Conservation (phyloP, 2,329 filamentous ascomycete genomes). For the Fusarium liriodendri region DNA sequence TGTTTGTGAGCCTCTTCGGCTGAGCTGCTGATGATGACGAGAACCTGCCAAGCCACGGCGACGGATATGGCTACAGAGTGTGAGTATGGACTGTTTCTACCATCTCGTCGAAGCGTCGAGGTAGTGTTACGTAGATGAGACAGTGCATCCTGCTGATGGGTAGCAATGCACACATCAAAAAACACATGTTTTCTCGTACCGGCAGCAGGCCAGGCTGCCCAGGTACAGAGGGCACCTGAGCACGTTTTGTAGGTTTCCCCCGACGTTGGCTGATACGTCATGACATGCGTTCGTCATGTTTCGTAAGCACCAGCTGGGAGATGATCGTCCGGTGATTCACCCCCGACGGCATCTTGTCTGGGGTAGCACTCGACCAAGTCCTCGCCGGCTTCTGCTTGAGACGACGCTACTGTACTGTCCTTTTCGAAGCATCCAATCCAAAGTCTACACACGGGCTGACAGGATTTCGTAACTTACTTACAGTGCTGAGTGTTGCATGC, state of each 20-base stretch:
- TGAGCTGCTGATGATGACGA: slow-evolving; percentile 24
- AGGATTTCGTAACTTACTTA: background rate
- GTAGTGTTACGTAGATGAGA: background rate
- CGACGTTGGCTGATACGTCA: slow-evolving; percentile 36
- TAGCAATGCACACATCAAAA: background rate
- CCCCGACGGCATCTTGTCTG: slow-evolving; percentile 3
- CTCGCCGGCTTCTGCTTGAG: background rate
- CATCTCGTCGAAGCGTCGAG: background rate
- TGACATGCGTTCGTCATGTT: slow-evolving; percentile 35
- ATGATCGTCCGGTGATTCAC: slow-evolving; percentile 33
- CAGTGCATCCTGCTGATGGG: background rate
- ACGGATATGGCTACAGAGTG: background rate
- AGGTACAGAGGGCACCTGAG: slow-evolving; percentile 18
- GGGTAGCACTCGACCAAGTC: slow-evolving; percentile 1
- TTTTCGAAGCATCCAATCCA: slow-evolving; percentile 6
- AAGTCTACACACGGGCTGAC: background rate
- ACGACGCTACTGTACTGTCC: slow-evolving; percentile 2
- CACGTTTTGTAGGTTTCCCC: slow-evolving; percentile 1
- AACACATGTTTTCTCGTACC: background rate
- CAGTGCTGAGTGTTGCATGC: background rate
- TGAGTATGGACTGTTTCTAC: background rate
- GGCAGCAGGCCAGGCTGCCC: slow-evolving; percentile 4
- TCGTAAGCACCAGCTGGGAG: slow-evolving; percentile 32
- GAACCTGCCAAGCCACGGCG: background rate
- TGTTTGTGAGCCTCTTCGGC: slow-evolving; percentile 1